Conservation (phyloP, 2,329 filamentous ascomycete genomes). For the Colletotrichum aenigma region DNA sequence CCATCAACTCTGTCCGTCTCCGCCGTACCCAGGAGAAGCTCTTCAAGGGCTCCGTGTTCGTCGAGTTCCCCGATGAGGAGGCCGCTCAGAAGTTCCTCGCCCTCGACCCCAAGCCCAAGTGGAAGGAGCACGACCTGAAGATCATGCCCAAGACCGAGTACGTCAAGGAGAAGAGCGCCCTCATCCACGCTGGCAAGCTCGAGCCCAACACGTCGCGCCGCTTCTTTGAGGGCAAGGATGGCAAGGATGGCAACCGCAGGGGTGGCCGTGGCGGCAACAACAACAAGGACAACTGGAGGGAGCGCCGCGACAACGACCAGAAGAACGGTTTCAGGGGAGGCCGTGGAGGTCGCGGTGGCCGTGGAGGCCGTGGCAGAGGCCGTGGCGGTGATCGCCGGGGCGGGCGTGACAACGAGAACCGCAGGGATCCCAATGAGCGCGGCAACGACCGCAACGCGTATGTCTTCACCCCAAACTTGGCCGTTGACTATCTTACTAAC, state of each 20-base stretch:
- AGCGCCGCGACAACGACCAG: constrained; percentile 65
- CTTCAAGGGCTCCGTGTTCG: constrained; percentile 97
- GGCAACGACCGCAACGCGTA: constrained; percentile 36
- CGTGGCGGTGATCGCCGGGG: constrained; percentile 43
- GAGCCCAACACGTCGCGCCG: constrained; percentile 55
- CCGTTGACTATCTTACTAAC: background rate
- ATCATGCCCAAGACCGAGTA: constrained; percentile 92
- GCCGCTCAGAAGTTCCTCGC: constrained; percentile 80
- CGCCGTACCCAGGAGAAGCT: constrained; percentile 73
- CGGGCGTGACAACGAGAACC: constrained; percentile 38
- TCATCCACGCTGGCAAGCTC: constrained; percentile 74
- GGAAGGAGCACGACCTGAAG: constrained; percentile 78
- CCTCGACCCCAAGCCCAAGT: constrained; percentile 81
- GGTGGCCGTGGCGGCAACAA: constrained; percentile 42
- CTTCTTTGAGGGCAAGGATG: constrained; percentile 55
- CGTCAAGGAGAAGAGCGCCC: constrained; percentile 74
- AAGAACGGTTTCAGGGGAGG: constrained; percentile 59
- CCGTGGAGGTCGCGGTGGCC: constrained; percentile 43
- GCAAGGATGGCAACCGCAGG: constrained; percentile 28
- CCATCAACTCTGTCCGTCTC: constrained; percentile 83
- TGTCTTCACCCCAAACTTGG: constrained; percentile 7
- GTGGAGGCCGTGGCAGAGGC: constrained; percentile 44
- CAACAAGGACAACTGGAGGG: constrained; percentile 64
- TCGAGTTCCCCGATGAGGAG: constrained; percentile 86
- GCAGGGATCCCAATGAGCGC: constrained; percentile 34